Base-by-base conservation (phyloP, 805 yeast genomes). In the Saturnispora dispora region DNA sequence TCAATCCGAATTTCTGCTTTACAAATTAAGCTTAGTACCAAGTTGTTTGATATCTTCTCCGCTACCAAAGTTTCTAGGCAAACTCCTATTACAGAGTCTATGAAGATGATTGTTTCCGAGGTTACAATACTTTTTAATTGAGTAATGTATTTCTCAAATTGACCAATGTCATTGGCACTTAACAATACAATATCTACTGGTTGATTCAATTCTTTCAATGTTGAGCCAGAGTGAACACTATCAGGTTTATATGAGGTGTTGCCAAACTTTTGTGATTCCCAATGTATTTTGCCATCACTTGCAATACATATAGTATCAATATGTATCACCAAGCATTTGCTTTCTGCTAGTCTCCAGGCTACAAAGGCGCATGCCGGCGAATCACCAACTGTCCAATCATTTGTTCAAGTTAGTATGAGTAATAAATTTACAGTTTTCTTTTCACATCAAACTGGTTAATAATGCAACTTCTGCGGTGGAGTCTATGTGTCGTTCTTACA, bases 301-400 rank as follows among this genome's bases (percentile, higher is more conserved):
- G 25, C 46, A 13, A 48, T 25, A 17, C 32, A 32, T 30, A 46
- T 40, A 4, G 53, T 44, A 3, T 53, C 46, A 8, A 59, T 61
- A 23, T 58, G 55, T 0, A 56, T 50, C 7, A 61, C 58, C 2
- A 45, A 22, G 35, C 59, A 60, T 1, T 53, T 42, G 1, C 43
- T 54, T 18, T 52, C 48, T 0, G 67, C 58, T 30, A 65, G 47
- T 40, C 65, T 58, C 68, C 68, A 65, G 5, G 63, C 50, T 7
- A 65, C 46, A 51, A 61, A 64, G 25, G 59, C 48, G 37, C 68
- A 59, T 15, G 63, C 55, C 2, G 68, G 61, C 5, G 65, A 44
- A 46, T 65, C 66, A 3, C 69, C 69, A 51, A 62, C 68, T 65
- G 23, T 20, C 18, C n/a, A 45, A 45, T 23, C 15, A 4, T n/a